phyloP scores from a whole-genome alignment of 805 yeast species.

The Zygotorulaspora chibaensis region DNA sequence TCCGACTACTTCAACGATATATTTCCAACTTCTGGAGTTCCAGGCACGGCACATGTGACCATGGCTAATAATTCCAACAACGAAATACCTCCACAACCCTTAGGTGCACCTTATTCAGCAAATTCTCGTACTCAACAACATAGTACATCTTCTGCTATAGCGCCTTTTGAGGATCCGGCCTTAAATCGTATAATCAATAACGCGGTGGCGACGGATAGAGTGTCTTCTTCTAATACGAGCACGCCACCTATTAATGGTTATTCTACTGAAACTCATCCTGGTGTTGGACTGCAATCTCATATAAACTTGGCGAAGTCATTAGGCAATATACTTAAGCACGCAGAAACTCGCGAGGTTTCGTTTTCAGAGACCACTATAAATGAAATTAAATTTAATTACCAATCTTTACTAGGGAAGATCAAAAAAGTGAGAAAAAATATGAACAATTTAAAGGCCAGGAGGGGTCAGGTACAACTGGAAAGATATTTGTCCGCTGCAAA shows the following conservation, averaged over 20 bases:
- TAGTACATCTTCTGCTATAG: constrained; percentile 8
- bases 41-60: constrained; percentile 1
- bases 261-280: constrained; percentile 7
- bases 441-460: constrained; percentile 10
- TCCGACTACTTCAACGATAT: constrained; percentile 26
- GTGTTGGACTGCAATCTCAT: constrained; percentile 22
- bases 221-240: constrained; percentile 1
- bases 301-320: constrained; percentile 33
- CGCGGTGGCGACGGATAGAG: constrained; percentile 12
- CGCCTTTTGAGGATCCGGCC: constrained; percentile 19
- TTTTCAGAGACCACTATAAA: constrained; percentile 27
- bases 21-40: constrained; percentile 13
- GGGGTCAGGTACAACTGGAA: constrained; percentile 16
- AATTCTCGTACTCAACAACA: constrained; percentile 3
- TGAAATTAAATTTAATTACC: constrained; percentile 28
- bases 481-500: constrained; percentile 9
- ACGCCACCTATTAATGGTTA: constrained; percentile 6
- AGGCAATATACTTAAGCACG: constrained; percentile 29
- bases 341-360: constrained; percentile 28
- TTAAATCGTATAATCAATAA: constrained; percentile 15
- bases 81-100: constrained; percentile 3
- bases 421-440: constrained; percentile 19
- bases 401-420: constrained; percentile 23
- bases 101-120: constrained; percentile 5
- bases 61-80: constrained; percentile 3